phyloP scores from a whole-genome alignment of 768 basidiomycete species.

The Fomitopsis pulvina region DNA sequence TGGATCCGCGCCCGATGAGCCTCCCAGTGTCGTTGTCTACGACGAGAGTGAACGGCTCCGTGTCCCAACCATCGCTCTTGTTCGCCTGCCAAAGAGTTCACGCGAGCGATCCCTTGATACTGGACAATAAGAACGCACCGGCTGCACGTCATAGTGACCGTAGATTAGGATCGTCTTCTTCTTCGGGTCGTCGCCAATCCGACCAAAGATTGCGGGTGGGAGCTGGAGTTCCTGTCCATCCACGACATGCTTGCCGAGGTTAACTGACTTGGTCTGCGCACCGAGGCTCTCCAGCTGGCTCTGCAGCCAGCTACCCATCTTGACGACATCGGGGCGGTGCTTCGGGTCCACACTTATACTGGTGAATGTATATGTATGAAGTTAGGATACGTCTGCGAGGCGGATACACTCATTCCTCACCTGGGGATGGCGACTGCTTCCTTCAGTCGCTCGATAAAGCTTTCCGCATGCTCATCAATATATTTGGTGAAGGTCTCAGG shows the following conservation, averaged over 20 bases:
- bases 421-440: slow-evolving; percentile 84
- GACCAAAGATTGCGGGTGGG: slow-evolving; percentile 80
- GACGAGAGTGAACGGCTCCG: slow-evolving; percentile 76
- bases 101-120: background rate
- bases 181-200: slow-evolving; percentile 71
- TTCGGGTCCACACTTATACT: slow-evolving; percentile 66
- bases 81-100: slow-evolving; percentile 25
- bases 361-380: slow-evolving; percentile 1
- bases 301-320: slow-evolving; percentile 83
- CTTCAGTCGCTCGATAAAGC: slow-evolving; percentile 72
- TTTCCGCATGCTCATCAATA: slow-evolving; percentile 63
- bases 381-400: background rate
- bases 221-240: slow-evolving; percentile 68
- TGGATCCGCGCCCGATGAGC: slow-evolving; percentile 80
- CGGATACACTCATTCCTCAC: slow-evolving; percentile 25
- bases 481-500: slow-evolving; percentile 33
- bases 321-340: slow-evolving; percentile 69
- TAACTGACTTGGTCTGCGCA: slow-evolving; percentile 64
- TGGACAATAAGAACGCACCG: slow-evolving; percentile 38
- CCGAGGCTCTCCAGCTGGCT: slow-evolving; percentile 69
- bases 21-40: slow-evolving; percentile 45
- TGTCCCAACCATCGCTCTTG: slow-evolving; percentile 77
- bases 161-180: slow-evolving; percentile 95
- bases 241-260: slow-evolving; percentile 71
- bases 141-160: slow-evolving; percentile 95